Evolutionary conservation across 805 yeast species (phyloP).

Genomic region (Metschnikowia santaceciliae): DNA sequence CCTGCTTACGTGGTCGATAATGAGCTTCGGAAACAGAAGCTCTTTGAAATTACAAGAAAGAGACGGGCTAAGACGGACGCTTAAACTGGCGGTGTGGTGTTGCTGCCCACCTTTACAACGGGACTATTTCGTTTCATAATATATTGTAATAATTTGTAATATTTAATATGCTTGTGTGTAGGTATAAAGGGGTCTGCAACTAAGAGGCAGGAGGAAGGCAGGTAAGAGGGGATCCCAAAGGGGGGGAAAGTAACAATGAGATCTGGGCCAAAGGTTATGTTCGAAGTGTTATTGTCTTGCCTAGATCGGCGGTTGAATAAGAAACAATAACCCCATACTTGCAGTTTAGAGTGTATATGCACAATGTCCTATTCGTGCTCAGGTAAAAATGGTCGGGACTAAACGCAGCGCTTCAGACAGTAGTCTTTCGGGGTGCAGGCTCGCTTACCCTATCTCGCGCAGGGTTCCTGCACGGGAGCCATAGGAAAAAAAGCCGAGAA

Average conservation of each 20-base stretch:
- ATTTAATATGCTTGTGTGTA: background rate
- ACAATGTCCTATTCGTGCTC: background rate
- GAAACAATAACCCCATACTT: background rate
- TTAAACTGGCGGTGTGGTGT: background rate
- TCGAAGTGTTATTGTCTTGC: background rate
- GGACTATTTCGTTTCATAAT: background rate
- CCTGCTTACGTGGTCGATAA: conserved; percentile 39
- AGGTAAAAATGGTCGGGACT: conserved; percentile 2
- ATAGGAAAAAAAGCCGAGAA: background rate
- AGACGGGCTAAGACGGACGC: conserved; percentile 4
- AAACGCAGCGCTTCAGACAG: background rate
- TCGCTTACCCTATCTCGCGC: conserved; percentile 1
- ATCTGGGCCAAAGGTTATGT: no score
- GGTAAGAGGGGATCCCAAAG: no score
- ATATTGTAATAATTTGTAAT: background rate
- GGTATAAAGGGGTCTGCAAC: no score
- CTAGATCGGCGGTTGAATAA: background rate
- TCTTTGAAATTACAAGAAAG: conserved; percentile 24
- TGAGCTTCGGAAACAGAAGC: conserved; percentile 30
- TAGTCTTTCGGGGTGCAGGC: background rate
- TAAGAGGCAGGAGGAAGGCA: no score
- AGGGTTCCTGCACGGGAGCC: background rate
- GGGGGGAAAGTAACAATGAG: no score
- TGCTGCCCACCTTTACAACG: background rate
- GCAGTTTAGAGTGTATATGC: background rate